Evolutionary conservation across 208 protist genomes (phyloP).

Genomic region (Tetramitus jugosus): DNA sequence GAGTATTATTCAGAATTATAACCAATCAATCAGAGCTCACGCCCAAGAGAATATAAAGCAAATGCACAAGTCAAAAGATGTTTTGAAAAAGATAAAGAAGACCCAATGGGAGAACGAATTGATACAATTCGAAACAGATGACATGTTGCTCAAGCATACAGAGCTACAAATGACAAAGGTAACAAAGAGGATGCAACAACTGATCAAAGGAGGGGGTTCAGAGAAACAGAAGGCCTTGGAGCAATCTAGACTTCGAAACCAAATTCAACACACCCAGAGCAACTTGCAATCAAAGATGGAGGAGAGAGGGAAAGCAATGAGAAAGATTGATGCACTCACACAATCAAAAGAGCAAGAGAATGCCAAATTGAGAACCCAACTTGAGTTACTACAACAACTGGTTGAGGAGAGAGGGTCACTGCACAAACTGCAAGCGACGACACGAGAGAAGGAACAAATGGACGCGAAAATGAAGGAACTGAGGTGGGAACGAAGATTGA

Average conservation of each 20-base stretch:
- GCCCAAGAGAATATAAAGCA: conserved; percentile 58
- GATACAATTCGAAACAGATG: conserved; percentile 60
- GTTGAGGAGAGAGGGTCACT: conserved; percentile 1
- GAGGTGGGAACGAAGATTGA: conserved; percentile 60
- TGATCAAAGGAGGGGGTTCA: conserved; percentile 63
- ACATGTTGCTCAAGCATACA: conserved; percentile 69
- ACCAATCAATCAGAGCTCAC: conserved; percentile 62
- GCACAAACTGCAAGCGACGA: not conserved
- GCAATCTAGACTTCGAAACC: conserved; percentile 49
- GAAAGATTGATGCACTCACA: not conserved
- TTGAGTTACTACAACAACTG: not conserved
- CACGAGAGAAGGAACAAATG: conserved; percentile 37
- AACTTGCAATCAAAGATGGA: not conserved
- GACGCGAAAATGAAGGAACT: conserved; percentile 52
- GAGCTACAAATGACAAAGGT: conserved; percentile 83
- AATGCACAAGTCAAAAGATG: conserved; percentile 61
- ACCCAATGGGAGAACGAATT: conserved; percentile 58
- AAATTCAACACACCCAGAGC: conserved; percentile 48
- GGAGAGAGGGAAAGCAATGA: not conserved
- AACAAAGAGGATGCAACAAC: conserved; percentile 82
- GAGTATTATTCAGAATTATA: conserved; percentile 59
- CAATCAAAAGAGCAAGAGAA: conserved; percentile 1
- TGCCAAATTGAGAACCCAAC: not conserved
- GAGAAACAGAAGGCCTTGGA: conserved; percentile 54
- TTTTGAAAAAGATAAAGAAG: conserved; percentile 62